These are phyloP conservation scores for Moricandia moricandioides DNA, from an alignment of 345 rosid species.

Conservation along the genomic window DNA sequence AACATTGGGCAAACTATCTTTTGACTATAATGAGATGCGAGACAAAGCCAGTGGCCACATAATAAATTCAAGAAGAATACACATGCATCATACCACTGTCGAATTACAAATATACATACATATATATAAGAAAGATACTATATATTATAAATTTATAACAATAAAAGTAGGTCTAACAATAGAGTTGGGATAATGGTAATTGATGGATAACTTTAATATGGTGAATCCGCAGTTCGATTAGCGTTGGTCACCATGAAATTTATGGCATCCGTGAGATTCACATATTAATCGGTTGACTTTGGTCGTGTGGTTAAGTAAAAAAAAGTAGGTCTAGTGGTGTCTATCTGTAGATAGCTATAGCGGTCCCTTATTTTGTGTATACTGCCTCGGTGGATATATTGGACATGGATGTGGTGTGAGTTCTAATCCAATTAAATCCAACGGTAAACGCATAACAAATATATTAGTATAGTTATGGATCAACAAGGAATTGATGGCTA, in stretches of 20 bases:
- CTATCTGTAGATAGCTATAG: slow-evolving; percentile 16
- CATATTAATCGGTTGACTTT: too few relatives aligned
- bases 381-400: not conserved
- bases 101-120: not conserved
- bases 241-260: too few relatives aligned
- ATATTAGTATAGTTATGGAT: not conserved
- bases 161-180: too few relatives aligned
- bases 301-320: too few relatives aligned
- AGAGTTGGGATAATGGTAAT: too few relatives aligned
- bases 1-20: slow-evolving; percentile 20
- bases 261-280: too few relatives aligned
- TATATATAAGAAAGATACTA: not conserved
- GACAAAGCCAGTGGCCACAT: slow-evolving; percentile 25
- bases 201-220: too few relatives aligned
- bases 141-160: not conserved
- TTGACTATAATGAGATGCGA: slow-evolving; percentile 12
- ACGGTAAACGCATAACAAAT: not conserved
- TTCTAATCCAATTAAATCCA: not conserved
- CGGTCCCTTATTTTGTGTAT: not conserved
- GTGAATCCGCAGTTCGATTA: too few relatives aligned
- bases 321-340: slow-evolving; percentile 26
- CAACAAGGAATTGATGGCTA: not conserved
- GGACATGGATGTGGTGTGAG: not conserved
- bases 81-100: slow-evolving; percentile 20
- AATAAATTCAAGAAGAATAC: slow-evolving; percentile 15